These are phyloP conservation scores for Lentithecium fluviatile DNA, from an alignment of 495 filamentous ascomycete genomes.

Conservation along the genomic window DNA sequence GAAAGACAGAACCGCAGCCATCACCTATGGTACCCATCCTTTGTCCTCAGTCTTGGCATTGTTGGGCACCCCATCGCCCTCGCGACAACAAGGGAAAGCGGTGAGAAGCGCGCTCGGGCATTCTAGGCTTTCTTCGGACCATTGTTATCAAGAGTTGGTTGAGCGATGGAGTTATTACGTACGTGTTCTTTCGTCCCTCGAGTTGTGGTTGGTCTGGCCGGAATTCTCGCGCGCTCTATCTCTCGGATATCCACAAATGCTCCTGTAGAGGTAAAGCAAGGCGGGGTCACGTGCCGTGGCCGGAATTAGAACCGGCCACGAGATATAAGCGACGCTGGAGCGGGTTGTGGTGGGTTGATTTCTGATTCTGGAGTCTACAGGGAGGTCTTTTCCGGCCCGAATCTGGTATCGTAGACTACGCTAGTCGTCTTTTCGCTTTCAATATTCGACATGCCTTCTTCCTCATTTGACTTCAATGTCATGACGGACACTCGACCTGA, in stretches of 20 bases:
- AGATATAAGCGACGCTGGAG: conserved; percentile 43
- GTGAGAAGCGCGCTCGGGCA: conserved; percentile 7
- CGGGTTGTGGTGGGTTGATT: conserved; percentile 8
- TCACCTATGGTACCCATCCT: neutral
- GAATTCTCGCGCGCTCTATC: conserved; percentile 49
- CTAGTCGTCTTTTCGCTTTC: neutral
- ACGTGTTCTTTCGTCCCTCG: conserved; percentile 12
- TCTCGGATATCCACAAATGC: neutral
- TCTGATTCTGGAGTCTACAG: neutral
- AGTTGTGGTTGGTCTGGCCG: conserved; percentile 49
- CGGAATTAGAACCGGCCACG: conserved; percentile 52
- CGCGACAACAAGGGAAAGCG: neutral
- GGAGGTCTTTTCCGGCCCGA: neutral
- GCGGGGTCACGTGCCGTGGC: conserved; percentile 10
- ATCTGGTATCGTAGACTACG: neutral
- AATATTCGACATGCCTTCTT: conserved; percentile 31
- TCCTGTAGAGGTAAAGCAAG: neutral
- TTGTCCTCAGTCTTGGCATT: conserved; percentile 29
- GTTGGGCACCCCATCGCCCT: conserved; percentile 1
- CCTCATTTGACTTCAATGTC: conserved; percentile 47
- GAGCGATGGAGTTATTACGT: conserved; percentile 35
- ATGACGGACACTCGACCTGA: conserved; percentile 60
- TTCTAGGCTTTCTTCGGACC: conserved; percentile 11
- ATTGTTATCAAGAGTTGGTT: conserved; percentile 3
- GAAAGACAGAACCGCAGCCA: conserved; percentile 10